These are phyloP conservation scores for Tylopilus rubrobrunneus DNA, from an alignment of 768 basidiomycete genomes.

Conservation along the genomic window DNA sequence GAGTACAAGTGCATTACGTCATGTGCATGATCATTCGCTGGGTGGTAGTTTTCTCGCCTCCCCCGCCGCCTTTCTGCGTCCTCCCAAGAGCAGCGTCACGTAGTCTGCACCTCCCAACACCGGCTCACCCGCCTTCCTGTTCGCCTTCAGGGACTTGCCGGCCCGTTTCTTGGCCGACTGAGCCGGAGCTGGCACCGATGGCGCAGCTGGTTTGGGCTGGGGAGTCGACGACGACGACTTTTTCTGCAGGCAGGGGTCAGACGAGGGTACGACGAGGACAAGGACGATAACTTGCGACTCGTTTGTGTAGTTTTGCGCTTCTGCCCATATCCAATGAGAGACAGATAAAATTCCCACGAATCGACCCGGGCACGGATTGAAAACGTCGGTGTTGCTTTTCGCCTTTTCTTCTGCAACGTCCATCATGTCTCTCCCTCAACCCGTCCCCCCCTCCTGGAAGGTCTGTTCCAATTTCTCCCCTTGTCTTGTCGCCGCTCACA, in stretches of 20 bases:
- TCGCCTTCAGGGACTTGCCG: slow-evolving; percentile 14
- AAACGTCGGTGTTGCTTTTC: neutral
- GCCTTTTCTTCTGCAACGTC: slow-evolving; percentile 11
- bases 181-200: neutral
- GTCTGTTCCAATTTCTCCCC: slow-evolving; percentile 32
- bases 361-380: slow-evolving; percentile 17
- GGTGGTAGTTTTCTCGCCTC: slow-evolving; percentile 43
- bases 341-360: slow-evolving; percentile 25
- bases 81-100: slow-evolving; percentile 65
- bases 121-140: slow-evolving; percentile 14
- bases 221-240: slow-evolving; percentile 11
- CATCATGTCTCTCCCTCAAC: slow-evolving; percentile 87
- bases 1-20: slow-evolving; percentile 12
- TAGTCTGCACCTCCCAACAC: slow-evolving; percentile 77
- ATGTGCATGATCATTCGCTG: neutral
- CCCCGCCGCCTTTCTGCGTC: slow-evolving; percentile 60
- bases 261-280: neutral
- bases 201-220: slow-evolving; percentile 4
- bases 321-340: slow-evolving; percentile 26
- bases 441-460: slow-evolving; percentile 98
- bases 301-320: slow-evolving; percentile 35
- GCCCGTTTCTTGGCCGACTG: slow-evolving; percentile 29
- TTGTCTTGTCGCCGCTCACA: neutral
- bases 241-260: slow-evolving; percentile 17
- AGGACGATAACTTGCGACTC: slow-evolving; percentile 29